phyloP scores from a whole-genome alignment of 208 protist genomes.

The Trichomonas gallinae region DNA sequence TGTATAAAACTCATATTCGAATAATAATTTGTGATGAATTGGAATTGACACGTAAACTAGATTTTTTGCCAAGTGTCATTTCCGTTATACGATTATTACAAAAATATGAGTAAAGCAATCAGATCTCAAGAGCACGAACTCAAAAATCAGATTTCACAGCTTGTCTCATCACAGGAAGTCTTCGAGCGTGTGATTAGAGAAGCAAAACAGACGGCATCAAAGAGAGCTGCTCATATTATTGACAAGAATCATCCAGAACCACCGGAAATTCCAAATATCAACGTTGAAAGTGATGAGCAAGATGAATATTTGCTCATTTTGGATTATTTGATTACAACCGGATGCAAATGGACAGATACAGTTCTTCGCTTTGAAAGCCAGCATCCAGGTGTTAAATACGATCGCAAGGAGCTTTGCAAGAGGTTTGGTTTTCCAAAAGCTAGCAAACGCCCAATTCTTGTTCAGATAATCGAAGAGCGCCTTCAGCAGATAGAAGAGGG shows the following conservation, averaged over 20 bases:
- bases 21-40: too few relatives aligned
- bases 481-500: background rate
- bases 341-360: background rate
- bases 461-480: background rate
- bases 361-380: background rate
- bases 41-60: too few relatives aligned
- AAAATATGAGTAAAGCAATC: background rate
- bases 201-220: background rate
- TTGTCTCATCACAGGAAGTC: background rate
- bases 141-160: background rate
- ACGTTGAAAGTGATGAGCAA: background rate
- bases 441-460: background rate
- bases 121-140: background rate
- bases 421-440: background rate
- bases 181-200: background rate
- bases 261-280: background rate
- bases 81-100: too few relatives aligned
- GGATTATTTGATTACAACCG: background rate
- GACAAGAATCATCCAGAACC: background rate
- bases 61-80: too few relatives aligned
- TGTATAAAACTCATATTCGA: too few relatives aligned
- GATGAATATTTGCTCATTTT: constrained; percentile 14
- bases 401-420: background rate
- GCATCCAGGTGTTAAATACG: background rate
- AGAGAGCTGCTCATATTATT: background rate